Evolutionary conservation across 2,329 filamentous ascomycete genomes (phyloP).

Genomic region (Xylariaceae sp.): DNA sequence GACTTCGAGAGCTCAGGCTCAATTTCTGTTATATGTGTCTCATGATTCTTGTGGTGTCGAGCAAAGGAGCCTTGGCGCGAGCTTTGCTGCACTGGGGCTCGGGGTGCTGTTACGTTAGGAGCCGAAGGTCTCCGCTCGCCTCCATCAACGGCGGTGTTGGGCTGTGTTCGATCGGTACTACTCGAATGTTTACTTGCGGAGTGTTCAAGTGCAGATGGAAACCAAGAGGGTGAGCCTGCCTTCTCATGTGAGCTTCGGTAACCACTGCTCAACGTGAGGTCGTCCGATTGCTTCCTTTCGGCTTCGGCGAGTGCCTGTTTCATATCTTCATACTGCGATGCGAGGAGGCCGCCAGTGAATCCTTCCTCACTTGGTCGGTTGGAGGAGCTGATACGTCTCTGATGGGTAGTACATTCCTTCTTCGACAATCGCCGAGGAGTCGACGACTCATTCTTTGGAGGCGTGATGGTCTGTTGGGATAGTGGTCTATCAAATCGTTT

Average conservation of each 20-base stretch:
- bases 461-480: slow-evolving; percentile 32
- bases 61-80: slow-evolving; percentile 9
- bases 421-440: slow-evolving; percentile 17
- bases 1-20: no score
- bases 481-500: slow-evolving; percentile 52
- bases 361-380: slow-evolving; percentile 33
- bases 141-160: slow-evolving; percentile 20
- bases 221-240: slow-evolving; percentile 31
- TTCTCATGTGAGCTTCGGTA: slow-evolving; percentile 1
- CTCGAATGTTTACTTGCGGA: slow-evolving; percentile 20
- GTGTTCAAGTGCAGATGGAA: slow-evolving; percentile 36
- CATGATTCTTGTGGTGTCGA: slow-evolving; percentile 8
- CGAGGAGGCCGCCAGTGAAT: slow-evolving; percentile 52
- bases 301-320: slow-evolving; percentile 33
- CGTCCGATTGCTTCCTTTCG: no score
- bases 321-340: slow-evolving; percentile 45
- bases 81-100: slow-evolving; percentile 9
- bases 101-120: slow-evolving; percentile 15
- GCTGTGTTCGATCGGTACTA: slow-evolving; percentile 11
- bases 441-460: slow-evolving; percentile 21
- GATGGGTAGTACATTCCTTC: slow-evolving; percentile 19
- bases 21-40: background rate
- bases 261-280: no score
- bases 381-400: slow-evolving; percentile 27
- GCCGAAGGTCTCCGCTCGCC: slow-evolving; percentile 18